Conservation (phyloP, 306 rosid genomes). For the Herpetospermum pedunculosum region DNA sequence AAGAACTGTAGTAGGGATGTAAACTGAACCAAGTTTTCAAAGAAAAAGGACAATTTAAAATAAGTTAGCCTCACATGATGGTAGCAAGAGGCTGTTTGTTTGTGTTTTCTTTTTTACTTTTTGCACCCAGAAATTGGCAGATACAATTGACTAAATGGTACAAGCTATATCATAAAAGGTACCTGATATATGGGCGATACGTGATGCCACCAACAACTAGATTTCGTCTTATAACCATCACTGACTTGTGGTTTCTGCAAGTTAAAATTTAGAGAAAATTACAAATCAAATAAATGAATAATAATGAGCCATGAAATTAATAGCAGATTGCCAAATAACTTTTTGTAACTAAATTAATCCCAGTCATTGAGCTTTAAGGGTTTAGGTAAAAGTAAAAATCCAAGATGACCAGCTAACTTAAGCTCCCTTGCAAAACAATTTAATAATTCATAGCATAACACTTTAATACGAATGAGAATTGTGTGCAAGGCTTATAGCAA, state of each 20-base stretch:
- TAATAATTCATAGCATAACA: background rate
- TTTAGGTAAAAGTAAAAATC: background rate
- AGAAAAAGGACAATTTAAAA: background rate
- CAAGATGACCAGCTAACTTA: background rate
- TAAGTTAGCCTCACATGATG: background rate
- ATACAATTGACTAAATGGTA: background rate
- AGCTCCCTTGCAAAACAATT: background rate
- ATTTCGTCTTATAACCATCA: conserved; percentile 80
- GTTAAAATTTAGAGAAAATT: conserved; percentile 15
- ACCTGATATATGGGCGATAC: conserved; percentile 90
- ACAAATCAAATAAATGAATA: background rate
- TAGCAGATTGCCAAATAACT: background rate
- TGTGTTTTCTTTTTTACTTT: background rate
- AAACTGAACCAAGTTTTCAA: background rate
- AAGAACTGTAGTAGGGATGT: background rate
- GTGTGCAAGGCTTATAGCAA: background rate
- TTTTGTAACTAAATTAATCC: background rate
- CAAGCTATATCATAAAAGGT: background rate
- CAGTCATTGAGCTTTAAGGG: background rate
- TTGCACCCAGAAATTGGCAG: background rate
- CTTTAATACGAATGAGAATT: background rate
- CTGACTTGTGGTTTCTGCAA: conserved; percentile 88
- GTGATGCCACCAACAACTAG: conserved; percentile 95
- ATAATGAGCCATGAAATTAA: background rate
- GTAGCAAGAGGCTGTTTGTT: background rate